Conservation (phyloP, 1,284 basidiomycete genomes). For the Marasmius sp. region DNA sequence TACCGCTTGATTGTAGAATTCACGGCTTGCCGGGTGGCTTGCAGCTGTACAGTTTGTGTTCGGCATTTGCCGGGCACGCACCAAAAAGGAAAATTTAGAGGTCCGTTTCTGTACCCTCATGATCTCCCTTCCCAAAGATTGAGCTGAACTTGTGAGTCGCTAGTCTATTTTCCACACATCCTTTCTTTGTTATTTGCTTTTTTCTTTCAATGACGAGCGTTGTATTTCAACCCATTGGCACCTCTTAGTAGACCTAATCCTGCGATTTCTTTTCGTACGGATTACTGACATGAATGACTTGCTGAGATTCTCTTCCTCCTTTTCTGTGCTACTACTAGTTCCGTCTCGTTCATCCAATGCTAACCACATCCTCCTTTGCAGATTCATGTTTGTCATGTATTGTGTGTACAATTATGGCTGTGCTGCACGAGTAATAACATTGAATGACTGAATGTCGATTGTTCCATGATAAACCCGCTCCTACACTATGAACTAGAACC, state of each 20-base stretch:
- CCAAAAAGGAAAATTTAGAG: slow-evolving; percentile 13
- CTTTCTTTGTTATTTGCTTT: slow-evolving; percentile 11
- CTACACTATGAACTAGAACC: neutral
- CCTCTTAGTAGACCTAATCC: slow-evolving; percentile 82
- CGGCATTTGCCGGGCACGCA: slow-evolving; percentile 16
- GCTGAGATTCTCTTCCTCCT: slow-evolving; percentile 50
- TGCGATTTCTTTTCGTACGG: slow-evolving; percentile 37
- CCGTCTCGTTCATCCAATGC: neutral
- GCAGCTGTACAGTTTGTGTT: slow-evolving; percentile 1
- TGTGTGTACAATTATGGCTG: neutral
- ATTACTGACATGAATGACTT: slow-evolving; percentile 82
- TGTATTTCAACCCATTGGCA: slow-evolving; percentile 79
- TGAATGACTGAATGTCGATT: too few relatives aligned
- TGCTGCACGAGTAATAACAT: neutral
- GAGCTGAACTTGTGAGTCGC: neutral
- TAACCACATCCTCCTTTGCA: neutral
- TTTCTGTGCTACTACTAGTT: neutral
- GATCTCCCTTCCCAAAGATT: slow-evolving; percentile 11
- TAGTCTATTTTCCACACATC: neutral
- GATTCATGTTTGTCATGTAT: neutral
- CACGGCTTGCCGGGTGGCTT: slow-evolving; percentile 1
- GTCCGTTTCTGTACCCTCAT: slow-evolving; percentile 6
- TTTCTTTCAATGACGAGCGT: slow-evolving; percentile 67
- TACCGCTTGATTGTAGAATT: neutral
- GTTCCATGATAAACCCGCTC: neutral